Percentiles rank a stretch among this genome's conserved stretches.
Conservation (phyloP, 495 filamentous ascomycete species). For the Aspergillus sclerotiicarbonarius region DNA sequence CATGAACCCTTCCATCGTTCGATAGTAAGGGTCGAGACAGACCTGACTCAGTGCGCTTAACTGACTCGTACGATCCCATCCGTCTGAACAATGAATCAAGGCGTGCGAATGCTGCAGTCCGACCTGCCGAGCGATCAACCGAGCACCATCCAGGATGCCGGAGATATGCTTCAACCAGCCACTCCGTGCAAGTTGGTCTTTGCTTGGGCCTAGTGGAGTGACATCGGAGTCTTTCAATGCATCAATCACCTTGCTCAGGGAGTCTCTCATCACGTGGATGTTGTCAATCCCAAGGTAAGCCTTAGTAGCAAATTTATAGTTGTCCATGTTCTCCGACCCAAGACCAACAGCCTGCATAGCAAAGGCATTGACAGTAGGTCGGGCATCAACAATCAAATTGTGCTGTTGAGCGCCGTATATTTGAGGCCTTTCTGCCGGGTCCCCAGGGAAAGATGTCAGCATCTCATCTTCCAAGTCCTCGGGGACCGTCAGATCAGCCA, state of each 20-base stretch:
- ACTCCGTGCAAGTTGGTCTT: constrained; percentile 77
- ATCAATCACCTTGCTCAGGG: constrained; percentile 82
- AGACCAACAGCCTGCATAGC: constrained; percentile 94
- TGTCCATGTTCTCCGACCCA: constrained; percentile 97
- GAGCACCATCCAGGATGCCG: constrained; percentile 78
- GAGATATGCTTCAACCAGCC: constrained; percentile 91
- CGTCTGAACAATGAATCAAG: constrained; percentile 96
- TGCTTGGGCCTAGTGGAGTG: constrained; percentile 77
- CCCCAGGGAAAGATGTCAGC: constrained; percentile 45
- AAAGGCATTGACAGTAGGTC: constrained; percentile 90
- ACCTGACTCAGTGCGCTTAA: constrained; percentile 91
- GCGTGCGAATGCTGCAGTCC: constrained; percentile 92
- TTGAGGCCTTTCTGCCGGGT: constrained; percentile 45
- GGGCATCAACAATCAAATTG: constrained; percentile 95
- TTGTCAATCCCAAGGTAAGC: constrained; percentile 98
- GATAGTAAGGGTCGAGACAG: constrained; percentile 92
- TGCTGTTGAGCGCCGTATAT: constrained; percentile 92
- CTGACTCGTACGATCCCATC: constrained; percentile 97
- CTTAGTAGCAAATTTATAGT: constrained; percentile 90
- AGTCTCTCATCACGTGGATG: constrained; percentile 97
- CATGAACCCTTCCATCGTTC: constrained; percentile 94
- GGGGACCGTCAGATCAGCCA: constrained; percentile 47
- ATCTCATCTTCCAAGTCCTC: constrained; percentile 76
- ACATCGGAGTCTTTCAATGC: constrained; percentile 91
- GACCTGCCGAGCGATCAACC: constrained; percentile 81